A percentile compares a stretch with the other conserved stretches of the same genome.
Conservation (phyloP, 139 green algal genomes). For the Picochlorum sp. region DNA sequence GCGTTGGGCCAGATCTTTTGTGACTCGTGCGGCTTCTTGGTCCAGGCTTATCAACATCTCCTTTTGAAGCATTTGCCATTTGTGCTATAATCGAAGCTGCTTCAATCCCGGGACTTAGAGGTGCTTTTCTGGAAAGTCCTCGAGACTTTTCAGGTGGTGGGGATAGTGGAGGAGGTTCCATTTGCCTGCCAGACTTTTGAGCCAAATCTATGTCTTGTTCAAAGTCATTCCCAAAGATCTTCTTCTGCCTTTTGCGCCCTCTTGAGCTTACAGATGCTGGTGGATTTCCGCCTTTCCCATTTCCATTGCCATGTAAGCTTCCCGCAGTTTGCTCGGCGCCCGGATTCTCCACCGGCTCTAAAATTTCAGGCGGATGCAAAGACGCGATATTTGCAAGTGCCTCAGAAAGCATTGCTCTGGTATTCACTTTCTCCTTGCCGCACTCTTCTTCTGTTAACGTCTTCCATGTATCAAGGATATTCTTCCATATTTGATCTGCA, state of each 20-base stretch:
- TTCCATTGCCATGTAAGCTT: slow-evolving; percentile 13
- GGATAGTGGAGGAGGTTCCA: not conserved
- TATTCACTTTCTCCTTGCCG: not conserved
- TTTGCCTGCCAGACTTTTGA: not conserved
- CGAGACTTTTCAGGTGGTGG: not conserved
- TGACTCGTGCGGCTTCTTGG: not conserved
- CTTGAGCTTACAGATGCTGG: too few species aligned
- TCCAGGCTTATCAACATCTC: not conserved
- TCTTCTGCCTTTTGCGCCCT: not conserved
- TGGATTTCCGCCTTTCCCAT: not conserved
- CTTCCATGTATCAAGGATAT: too few species aligned
- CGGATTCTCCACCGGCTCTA: slow-evolving; percentile 2
- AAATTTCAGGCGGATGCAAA: not conserved
- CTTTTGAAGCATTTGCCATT: not conserved
- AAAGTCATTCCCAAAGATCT: slow-evolving; percentile 7
- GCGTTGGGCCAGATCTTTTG: slow-evolving; percentile 5
- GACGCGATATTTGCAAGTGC: not conserved
- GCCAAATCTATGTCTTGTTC: not conserved
- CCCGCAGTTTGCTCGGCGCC: slow-evolving; percentile 9
- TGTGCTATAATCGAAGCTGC: slow-evolving; percentile 16
- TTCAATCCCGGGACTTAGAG: slow-evolving; percentile 14
- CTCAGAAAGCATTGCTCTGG: not conserved
- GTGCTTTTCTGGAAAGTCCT: not conserved
- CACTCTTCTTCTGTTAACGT: not conserved
- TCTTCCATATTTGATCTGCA: too few species aligned